phyloP scores from a whole-genome alignment of 768 basidiomycete species.

The Termitomyces sp. region DNA sequence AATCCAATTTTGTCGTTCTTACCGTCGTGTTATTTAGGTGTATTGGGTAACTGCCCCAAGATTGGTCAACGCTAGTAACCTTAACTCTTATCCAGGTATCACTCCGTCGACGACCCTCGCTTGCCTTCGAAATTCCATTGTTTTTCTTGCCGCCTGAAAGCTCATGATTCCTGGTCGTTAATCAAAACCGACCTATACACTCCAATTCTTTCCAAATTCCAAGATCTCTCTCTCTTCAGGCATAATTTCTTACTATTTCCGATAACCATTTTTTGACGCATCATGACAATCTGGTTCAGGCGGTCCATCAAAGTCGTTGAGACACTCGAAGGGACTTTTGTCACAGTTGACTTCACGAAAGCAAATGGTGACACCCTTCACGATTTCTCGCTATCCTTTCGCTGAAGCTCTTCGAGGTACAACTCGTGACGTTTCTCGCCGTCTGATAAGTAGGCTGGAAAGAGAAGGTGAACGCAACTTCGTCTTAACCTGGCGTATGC shows the following conservation, averaged over 20 bases:
- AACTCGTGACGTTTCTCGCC: conserved; percentile 47
- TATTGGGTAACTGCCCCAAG: conserved; percentile 40
- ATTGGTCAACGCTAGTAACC: background rate
- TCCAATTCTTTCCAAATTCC: conserved; percentile 56
- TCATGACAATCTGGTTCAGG: conserved; percentile 2
- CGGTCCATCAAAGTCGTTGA: conserved; percentile 40
- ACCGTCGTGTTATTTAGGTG: conserved; percentile 35
- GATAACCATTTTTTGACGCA: background rate
- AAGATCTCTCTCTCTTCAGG: conserved; percentile 71
- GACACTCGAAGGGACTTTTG: conserved; percentile 28
- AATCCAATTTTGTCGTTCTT: background rate
- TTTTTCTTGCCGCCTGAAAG: conserved; percentile 70
- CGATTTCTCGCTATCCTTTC: background rate
- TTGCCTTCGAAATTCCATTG: conserved; percentile 62
- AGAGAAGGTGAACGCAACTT: conserved; percentile 46
- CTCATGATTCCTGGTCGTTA: conserved; percentile 65
- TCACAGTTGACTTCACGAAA: conserved; percentile 46
- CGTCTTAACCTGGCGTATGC: background rate
- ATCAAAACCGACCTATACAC: conserved; percentile 56
- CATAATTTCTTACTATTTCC: conserved; percentile 15
- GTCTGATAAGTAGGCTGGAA: conserved; percentile 65
- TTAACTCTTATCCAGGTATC: conserved; percentile 42
- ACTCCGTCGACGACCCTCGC: conserved; percentile 49
- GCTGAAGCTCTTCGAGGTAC: conserved; percentile 34
- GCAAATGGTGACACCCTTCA: conserved; percentile 42